These are phyloP conservation scores for Pythium volutum DNA, from an alignment of 352 stramenopile species.

Conservation along the genomic window DNA sequence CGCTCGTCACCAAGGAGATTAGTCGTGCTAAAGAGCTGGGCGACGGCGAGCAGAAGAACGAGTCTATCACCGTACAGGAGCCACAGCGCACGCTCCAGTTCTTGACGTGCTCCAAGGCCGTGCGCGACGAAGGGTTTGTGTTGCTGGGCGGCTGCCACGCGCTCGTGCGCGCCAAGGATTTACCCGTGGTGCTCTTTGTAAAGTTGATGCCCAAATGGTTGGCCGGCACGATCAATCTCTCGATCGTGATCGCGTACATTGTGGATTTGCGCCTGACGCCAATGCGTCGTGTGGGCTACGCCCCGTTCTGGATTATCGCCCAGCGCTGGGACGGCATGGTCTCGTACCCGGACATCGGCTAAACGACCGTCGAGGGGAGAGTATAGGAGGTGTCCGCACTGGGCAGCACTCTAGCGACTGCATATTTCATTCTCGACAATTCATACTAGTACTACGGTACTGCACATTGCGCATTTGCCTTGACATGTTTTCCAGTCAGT, in stretches of 20 bases:
- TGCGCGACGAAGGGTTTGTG: constrained; percentile 37
- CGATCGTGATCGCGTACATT: constrained; percentile 31
- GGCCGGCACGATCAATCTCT: constrained; percentile 33
- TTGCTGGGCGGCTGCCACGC: constrained; percentile 32
- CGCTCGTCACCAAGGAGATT: constrained; percentile 26
- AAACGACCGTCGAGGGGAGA: too few relatives aligned
- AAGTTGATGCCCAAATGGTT: constrained; percentile 27
- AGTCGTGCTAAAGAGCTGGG: background rate
- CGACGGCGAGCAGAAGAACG: background rate
- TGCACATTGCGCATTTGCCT: too few relatives aligned
- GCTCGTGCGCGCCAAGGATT: constrained; percentile 35
- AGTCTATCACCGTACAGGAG: too few relatives aligned
- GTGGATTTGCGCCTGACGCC: constrained; percentile 26
- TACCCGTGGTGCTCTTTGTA: constrained; percentile 37
- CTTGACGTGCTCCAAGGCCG: constrained; percentile 33
- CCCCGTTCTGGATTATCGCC: constrained; percentile 23
- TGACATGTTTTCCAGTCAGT: too few relatives aligned
- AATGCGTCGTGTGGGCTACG: constrained; percentile 32
- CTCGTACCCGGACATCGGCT: too few relatives aligned
- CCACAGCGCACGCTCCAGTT: constrained; percentile 23
- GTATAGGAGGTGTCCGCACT: too few relatives aligned
- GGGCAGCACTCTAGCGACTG: too few relatives aligned
- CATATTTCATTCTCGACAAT: too few relatives aligned
- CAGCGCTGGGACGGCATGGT: constrained; percentile 30
- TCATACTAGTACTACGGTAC: too few relatives aligned